phyloP scores from a whole-genome alignment of 2,329 filamentous ascomycete species.

The Ophiocordyceps camponoti-saundersi region DNA sequence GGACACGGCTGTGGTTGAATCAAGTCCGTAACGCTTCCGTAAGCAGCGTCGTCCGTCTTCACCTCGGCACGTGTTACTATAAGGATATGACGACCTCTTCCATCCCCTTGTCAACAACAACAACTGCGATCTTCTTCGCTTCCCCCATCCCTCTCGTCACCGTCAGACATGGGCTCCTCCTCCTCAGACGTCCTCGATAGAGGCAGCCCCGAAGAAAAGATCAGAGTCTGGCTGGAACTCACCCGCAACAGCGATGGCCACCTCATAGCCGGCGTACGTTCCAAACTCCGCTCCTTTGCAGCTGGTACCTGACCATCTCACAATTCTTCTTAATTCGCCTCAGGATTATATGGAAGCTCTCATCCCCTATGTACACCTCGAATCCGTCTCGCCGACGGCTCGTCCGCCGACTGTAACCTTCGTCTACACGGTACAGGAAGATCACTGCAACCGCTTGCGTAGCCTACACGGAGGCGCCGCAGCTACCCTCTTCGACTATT shows the following conservation, averaged over 20 bases:
- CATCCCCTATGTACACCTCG: constrained; percentile 21
- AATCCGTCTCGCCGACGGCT: constrained; percentile 15
- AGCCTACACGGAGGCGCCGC: constrained; percentile 47
- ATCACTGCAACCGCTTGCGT: constrained; percentile 33
- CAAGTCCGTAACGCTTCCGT: too few species aligned
- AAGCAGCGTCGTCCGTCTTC: too few species aligned
- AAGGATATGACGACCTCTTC: too few species aligned
- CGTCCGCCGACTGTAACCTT: constrained; percentile 25
- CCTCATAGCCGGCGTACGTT: constrained; percentile 14
- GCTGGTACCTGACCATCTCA: neutral
- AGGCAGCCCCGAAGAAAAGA: constrained; percentile 10
- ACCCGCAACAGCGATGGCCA: constrained; percentile 11
- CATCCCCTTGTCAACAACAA: too few species aligned
- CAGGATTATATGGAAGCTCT: constrained; percentile 29
- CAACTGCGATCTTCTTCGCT: neutral
- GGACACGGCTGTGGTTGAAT: too few species aligned
- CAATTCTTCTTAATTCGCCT: neutral
- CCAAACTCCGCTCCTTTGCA: neutral
- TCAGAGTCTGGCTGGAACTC: constrained; percentile 14
- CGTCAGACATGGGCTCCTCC: neutral
- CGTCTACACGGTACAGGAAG: constrained; percentile 27
- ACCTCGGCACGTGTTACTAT: too few species aligned
- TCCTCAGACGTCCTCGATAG: neutral
- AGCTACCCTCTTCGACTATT: constrained; percentile 50
- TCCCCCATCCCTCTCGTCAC: neutral